Conservation (phyloP, 345 rosid genomes). For the Salix purpurea region DNA sequence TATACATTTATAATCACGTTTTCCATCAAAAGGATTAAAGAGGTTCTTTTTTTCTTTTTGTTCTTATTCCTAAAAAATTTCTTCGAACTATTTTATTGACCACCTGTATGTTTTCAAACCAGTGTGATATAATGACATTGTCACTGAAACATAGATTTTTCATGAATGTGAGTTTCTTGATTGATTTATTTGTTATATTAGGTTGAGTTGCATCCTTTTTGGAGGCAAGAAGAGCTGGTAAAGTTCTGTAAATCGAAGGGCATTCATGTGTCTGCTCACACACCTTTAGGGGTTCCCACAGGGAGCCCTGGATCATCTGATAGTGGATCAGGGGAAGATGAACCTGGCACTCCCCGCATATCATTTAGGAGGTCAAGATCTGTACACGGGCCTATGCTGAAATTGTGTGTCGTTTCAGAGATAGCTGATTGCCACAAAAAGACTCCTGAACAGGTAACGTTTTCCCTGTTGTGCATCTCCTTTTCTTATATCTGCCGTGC, state of each 20-base stretch:
- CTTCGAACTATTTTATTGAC: background rate
- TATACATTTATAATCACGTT: too few relatives aligned
- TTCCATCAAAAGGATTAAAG: too few relatives aligned
- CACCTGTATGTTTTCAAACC: too few relatives aligned
- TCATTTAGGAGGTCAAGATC: conserved; percentile 62
- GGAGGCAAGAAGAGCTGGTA: conserved; percentile 66
- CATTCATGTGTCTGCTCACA: conserved; percentile 66
- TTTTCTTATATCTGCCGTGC: background rate
- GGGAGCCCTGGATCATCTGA: conserved; percentile 49
- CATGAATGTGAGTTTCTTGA: conserved; percentile 9
- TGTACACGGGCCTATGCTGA: conserved; percentile 64
- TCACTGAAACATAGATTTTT: background rate
- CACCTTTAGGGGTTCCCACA: conserved; percentile 61
- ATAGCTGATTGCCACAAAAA: conserved; percentile 47
- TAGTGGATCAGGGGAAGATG: conserved; percentile 61
- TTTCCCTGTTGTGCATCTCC: background rate
- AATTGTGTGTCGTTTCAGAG: conserved; percentile 50
- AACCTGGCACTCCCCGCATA: conserved; percentile 62
- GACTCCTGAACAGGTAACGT: conserved; percentile 58
- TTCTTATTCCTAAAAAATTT: background rate
- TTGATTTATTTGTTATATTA: conserved; percentile 20
- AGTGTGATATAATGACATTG: too few relatives aligned
- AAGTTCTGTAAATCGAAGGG: conserved; percentile 53
- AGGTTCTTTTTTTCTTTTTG: background rate
- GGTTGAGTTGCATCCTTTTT: conserved; percentile 66